phyloP scores from a whole-genome alignment of 495 filamentous ascomycete genomes.

The Aspergillus bridgeri region DNA sequence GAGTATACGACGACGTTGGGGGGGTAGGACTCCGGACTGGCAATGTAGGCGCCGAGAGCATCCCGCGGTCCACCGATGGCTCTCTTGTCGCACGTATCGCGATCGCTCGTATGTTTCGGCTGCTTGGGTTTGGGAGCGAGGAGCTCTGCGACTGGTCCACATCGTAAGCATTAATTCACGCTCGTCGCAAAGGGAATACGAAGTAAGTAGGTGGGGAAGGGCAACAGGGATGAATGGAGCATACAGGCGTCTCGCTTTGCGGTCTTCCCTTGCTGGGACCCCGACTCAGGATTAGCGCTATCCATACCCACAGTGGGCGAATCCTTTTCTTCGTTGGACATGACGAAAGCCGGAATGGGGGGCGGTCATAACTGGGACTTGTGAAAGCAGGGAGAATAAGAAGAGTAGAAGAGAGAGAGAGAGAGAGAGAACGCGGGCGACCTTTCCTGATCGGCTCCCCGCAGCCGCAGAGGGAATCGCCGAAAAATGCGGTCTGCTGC shows the following conservation, averaged over 20 bases:
- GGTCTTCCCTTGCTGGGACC: slow-evolving; percentile 10
- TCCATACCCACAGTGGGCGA: slow-evolving; percentile 6
- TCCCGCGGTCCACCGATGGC: slow-evolving; percentile 40
- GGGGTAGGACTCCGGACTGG: slow-evolving; percentile 62
- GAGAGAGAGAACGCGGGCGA: neutral
- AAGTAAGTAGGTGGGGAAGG: neutral
- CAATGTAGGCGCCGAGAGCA: slow-evolving; percentile 67
- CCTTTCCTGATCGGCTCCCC: slow-evolving; percentile 2
- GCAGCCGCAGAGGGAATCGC: slow-evolving; percentile 7
- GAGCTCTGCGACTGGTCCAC: slow-evolving; percentile 59
- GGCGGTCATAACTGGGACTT: neutral
- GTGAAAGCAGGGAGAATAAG: neutral
- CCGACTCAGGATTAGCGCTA: slow-evolving; percentile 1
- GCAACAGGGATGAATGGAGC: slow-evolving; percentile 8
- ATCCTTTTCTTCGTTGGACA: neutral
- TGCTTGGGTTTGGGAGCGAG: slow-evolving; percentile 59
- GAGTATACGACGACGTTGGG: slow-evolving; percentile 62
- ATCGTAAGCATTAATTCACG: neutral
- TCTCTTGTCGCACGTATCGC: slow-evolving; percentile 22
- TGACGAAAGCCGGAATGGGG: neutral
- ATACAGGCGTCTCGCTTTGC: slow-evolving; percentile 45
- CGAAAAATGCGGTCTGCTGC: slow-evolving; percentile 28
- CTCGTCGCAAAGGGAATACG: neutral
- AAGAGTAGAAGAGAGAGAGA: neutral
- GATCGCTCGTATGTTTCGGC: slow-evolving; percentile 27